Percentiles rank a stretch among this genome's conserved stretches.
phyloP scores from a whole-genome alignment of 345 rosid genomes.

The Geranium brycei region DNA sequence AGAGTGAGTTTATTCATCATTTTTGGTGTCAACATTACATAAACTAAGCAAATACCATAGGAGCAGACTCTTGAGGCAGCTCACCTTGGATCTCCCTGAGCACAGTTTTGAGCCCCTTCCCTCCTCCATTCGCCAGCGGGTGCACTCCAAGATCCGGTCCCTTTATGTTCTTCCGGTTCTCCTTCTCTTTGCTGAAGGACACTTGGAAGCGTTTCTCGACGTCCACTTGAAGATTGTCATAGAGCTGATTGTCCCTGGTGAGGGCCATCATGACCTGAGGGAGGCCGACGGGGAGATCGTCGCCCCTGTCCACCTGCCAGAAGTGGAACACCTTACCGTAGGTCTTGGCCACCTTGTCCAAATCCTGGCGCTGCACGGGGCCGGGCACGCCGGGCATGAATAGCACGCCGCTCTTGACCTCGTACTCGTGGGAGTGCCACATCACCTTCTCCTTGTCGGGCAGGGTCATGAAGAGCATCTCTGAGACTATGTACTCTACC shows the following conservation, averaged over 20 bases:
- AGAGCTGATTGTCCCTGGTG: conserved; percentile 55
- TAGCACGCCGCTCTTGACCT: conserved; percentile 69
- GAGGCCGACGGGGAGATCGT: conserved; percentile 53
- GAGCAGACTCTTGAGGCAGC: conserved; percentile 9
- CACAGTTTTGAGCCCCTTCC: conserved; percentile 35
- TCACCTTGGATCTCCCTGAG: conserved; percentile 49
- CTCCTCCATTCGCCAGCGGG: conserved; percentile 57
- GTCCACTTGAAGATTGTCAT: conserved; percentile 33
- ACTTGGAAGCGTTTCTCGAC: conserved; percentile 36
- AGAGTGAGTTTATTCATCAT: too few species aligned
- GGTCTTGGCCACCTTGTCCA: conserved; percentile 53
- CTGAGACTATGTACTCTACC: conserved; percentile 58
- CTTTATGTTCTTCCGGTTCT: conserved; percentile 34
- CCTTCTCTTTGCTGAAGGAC: conserved; percentile 41
- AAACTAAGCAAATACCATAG: too few species aligned
- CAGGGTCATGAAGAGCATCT: conserved; percentile 46
- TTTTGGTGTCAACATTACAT: too few species aligned
- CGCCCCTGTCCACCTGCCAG: conserved; percentile 79
- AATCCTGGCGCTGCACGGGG: conserved; percentile 43
- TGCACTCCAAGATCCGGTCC: conserved; percentile 58
- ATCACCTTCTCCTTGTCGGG: conserved; percentile 67
- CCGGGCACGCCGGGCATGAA: conserved; percentile 68
- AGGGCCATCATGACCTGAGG: conserved; percentile 71
- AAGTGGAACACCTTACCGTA: conserved; percentile 67
- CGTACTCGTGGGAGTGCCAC: conserved; percentile 69